These are phyloP conservation scores for Plasmopara viticola DNA, from an alignment of 352 stramenopile species.

Conservation along the genomic window DNA sequence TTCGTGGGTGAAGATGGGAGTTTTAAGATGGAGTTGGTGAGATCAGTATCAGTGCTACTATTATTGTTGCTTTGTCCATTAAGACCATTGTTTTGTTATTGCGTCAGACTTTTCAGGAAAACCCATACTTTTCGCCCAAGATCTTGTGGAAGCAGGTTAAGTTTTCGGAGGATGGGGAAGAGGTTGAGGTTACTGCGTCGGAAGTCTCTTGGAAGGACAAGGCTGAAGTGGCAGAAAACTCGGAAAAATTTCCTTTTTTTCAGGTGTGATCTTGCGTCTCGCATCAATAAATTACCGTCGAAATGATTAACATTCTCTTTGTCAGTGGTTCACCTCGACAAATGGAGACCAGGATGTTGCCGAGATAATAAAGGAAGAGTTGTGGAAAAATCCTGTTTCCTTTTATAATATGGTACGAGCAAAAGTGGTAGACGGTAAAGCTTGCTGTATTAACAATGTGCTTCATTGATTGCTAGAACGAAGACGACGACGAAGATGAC, in stretches of 20 bases:
- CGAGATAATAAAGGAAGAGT: constrained; percentile 76
- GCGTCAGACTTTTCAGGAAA: constrained; percentile 55
- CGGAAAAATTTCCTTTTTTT: constrained; percentile 48
- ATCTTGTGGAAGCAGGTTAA: constrained; percentile 67
- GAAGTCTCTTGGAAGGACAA: constrained; percentile 59
- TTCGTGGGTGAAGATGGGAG: constrained; percentile 58
- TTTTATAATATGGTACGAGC: constrained; percentile 39
- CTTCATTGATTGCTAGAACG: constrained; percentile 14
- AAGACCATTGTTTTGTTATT: constrained; percentile 1
- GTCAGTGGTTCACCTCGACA: constrained; percentile 49
- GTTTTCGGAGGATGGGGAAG: constrained; percentile 63
- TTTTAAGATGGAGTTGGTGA: constrained; percentile 70
- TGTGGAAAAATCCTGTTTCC: constrained; percentile 68
- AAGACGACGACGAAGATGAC: constrained; percentile 37
- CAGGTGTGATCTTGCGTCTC: constrained; percentile 21
- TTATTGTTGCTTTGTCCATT: background rate
- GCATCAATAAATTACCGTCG: background rate
- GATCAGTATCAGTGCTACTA: background rate
- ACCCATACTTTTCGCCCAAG: constrained; percentile 48
- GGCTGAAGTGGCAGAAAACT: constrained; percentile 43
- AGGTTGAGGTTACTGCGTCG: constrained; percentile 44
- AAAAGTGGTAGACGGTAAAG: constrained; percentile 1
- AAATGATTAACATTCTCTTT: constrained; percentile 4
- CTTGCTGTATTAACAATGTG: background rate
- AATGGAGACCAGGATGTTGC: constrained; percentile 53